Evolutionary conservation across 2,329 filamentous ascomycete genomes (phyloP).

Genomic region (Pleochaeta shiraiana): DNA sequence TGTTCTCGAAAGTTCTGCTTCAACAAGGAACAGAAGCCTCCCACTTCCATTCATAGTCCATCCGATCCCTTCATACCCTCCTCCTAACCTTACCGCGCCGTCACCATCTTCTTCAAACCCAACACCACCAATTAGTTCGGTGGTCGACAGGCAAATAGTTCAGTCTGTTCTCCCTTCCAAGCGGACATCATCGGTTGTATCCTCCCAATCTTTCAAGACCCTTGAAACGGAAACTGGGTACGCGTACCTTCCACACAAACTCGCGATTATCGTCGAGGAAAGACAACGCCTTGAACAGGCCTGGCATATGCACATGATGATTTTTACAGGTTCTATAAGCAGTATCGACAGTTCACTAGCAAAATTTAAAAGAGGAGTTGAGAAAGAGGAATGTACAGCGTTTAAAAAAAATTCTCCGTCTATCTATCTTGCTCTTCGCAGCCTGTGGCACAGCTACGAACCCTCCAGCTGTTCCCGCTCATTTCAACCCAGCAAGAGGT

Average conservation of each 20-base stretch:
- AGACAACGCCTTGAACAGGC: neutral
- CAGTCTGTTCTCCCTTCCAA: neutral
- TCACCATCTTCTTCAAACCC: too few relatives aligned
- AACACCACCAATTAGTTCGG: slow-evolving; percentile 19
- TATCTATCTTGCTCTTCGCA: neutral
- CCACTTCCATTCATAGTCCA: too few relatives aligned
- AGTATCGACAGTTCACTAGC: neutral
- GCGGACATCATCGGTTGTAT: neutral
- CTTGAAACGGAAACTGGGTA: neutral
- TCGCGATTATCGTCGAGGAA: neutral
- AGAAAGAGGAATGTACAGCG: neutral
- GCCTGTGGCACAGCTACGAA: neutral
- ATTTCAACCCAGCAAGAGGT: too few relatives aligned
- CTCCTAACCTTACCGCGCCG: too few relatives aligned
- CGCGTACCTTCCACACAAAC: neutral
- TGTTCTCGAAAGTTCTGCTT: too few relatives aligned
- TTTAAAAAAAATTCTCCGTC: neutral
- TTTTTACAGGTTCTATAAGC: neutral
- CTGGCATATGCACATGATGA: neutral
- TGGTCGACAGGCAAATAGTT: neutral
- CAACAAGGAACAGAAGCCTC: too few relatives aligned
- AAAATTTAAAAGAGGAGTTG: neutral
- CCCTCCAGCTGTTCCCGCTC: too few relatives aligned
- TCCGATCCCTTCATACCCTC: too few relatives aligned
- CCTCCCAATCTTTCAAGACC: neutral